Percentiles rank a stretch among this genome's conserved stretches.
These are phyloP conservation scores for Mortierella sp. DNA, from an alignment of 371 early-diverging fungal species.

Conservation along the genomic window DNA sequence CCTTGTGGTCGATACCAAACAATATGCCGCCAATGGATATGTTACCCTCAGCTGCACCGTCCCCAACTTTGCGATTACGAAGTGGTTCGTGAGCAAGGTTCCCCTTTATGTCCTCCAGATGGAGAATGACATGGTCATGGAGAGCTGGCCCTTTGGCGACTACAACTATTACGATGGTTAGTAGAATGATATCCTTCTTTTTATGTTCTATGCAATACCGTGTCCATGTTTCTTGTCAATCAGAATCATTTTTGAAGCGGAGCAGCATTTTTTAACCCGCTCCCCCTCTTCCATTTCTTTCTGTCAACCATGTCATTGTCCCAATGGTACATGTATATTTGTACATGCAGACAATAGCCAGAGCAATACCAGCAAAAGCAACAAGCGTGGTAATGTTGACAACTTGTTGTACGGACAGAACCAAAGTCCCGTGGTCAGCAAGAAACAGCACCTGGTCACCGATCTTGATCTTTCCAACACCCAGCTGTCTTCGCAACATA, in stretches of 20 bases:
- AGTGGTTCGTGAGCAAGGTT: conserved; percentile 56
- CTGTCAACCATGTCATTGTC: background rate
- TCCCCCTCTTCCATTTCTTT: background rate
- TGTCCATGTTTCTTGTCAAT: background rate
- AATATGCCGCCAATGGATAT: conserved; percentile 54
- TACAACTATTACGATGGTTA: conserved; percentile 38
- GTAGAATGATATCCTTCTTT: background rate
- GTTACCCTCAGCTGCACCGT: conserved; percentile 52
- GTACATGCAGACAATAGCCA: conserved; percentile 13
- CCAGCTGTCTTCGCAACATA: conserved; percentile 14
- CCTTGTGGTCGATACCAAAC: conserved; percentile 52
- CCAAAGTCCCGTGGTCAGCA: conserved; percentile 22
- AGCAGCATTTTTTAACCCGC: background rate
- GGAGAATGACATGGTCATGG: conserved; percentile 54
- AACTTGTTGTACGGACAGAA: conserved; percentile 29
- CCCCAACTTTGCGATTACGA: conserved; percentile 57
- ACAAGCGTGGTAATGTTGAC: conserved; percentile 29
- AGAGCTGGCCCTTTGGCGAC: conserved; percentile 61
- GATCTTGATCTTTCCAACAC: conserved; percentile 34
- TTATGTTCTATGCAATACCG: background rate
- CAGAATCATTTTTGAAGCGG: background rate
- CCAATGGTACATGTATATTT: conserved; percentile 16
- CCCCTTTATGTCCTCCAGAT: conserved; percentile 59
- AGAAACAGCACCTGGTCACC: conserved; percentile 35
- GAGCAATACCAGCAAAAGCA: conserved; percentile 10